Base-by-base conservation (phyloP, 257 asterid species). In the Buddleja alternifolia region DNA sequence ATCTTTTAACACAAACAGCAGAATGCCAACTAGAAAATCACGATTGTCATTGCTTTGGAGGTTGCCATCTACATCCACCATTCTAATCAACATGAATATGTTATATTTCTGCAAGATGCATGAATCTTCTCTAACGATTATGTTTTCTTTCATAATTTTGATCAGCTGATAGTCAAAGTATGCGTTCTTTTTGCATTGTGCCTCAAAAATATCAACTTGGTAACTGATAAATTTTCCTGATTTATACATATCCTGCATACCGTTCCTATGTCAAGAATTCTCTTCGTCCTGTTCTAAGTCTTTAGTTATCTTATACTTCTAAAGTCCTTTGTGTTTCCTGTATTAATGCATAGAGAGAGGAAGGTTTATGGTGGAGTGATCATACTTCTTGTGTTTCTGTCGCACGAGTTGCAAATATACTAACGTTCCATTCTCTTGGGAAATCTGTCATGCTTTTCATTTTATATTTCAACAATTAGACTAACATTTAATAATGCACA, bases 11-110 rank as follows among this genome's bases (percentile, higher is more conserved):
- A 44, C 72, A 24, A 88, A 17, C 65, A 50, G 78, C 54, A 88
- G 89, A 83, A 72, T 80, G 76, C 69, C 92, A 63, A 76, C 86
- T 72, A 81, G 97, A 82, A 90, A 85, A 77, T 97, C 97, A 47
- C 92, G 86, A 67, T 84, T 97, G 16, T 88, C 99, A 8, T 80
- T 93, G 88, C 84, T 93, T 51, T 93, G 99, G 99, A 93, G 99
- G 99, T 93, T 84, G 3, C 62, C 67, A 63, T 70, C 66, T 77
- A 40, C 29, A 23, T 60, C 51, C 23, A 66, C 51, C 69, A 54
- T 59, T 73, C 50, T 74, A 29, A 24, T 72, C 41, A 21, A 54
- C 46, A 4, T 41, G n/a, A 57, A 19, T 29, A 32, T 69, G 23
- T 76, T 53, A 21, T 34, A 45, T 41, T 17, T 50, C 15, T 61